Base-by-base conservation (phyloP, 2,329 filamentous ascomycete species). In the Tympanopsis confertula region DNA sequence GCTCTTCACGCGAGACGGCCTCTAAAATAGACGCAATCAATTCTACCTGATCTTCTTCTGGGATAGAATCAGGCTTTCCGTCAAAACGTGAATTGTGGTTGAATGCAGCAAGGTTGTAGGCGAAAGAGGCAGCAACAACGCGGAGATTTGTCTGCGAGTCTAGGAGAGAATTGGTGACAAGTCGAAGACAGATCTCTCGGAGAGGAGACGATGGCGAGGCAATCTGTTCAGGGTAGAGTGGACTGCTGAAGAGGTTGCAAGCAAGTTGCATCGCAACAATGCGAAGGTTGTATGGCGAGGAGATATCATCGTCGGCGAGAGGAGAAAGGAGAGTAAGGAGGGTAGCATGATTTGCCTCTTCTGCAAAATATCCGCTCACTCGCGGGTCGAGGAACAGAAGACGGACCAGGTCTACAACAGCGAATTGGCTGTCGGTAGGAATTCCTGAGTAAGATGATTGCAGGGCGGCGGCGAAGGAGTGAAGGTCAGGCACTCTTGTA, bases 401-500 rank as follows among this genome's bases (percentile, higher is more conserved):
- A 5, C 78, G 66, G 5, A 79, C 58, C 3, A 82, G 62, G 45
- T 82, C 78, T 24, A 78, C 59, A 1, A 75, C 59, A 2, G 76
- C 71, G 50, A 82, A 82, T 17, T 72, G 65, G 3, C 61, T 58
- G 17, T 71, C 71, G 1, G 56, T 46, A 0, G 71, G 65, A 2
- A 78, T 56, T 1, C 50, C 51, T 0, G 52, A 45, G 20, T 65
- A 64, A 35, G 57, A 59, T 1, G 57, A 56, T 33, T 58, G 58
- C 24, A 79, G 45, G 44, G 69, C 10, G 7, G 30, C 7, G 7
- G 30, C 30, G 30, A 33, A 10, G 7, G 7, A 7, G 10, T 10
- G 30, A 7, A 33, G 30, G 30, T 13, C 15, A 15, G 30, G 30
- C 7, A 33, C 7, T 13, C 10, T 7, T 10, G 17, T 18, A 15